A percentile compares a stretch with the other conserved stretches of the same genome.
Evolutionary conservation across 352 stramenopile species (phyloP).

Genomic region (Phytophthora fragariaefolia): DNA sequence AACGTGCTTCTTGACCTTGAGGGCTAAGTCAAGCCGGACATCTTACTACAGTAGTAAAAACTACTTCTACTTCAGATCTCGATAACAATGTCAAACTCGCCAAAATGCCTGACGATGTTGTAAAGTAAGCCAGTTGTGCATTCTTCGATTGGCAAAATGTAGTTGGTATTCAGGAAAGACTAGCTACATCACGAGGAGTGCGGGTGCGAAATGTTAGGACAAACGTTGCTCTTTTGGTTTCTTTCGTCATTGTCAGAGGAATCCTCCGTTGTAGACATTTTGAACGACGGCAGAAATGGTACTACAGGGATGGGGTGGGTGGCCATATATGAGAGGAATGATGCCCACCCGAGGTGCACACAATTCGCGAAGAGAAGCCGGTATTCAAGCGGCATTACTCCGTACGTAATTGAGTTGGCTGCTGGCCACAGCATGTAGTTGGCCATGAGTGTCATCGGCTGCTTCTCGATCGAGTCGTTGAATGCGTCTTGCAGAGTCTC

Average conservation of each 20-base stretch:
- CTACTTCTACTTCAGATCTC: too few species aligned
- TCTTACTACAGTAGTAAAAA: too few species aligned
- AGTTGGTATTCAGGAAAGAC: not conserved
- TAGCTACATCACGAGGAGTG: slow-evolving; percentile 1
- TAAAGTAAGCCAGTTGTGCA: not conserved
- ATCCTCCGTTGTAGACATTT: not conserved
- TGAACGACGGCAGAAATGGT: slow-evolving; percentile 17
- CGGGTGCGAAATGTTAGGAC: slow-evolving; percentile 1
- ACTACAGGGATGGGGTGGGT: slow-evolving; percentile 21
- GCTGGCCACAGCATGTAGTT: slow-evolving; percentile 47
- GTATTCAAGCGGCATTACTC: slow-evolving; percentile 40
- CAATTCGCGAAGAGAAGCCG: slow-evolving; percentile 41
- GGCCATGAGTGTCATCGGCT: slow-evolving; percentile 29
- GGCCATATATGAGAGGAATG: slow-evolving; percentile 43
- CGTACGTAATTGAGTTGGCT: slow-evolving; percentile 45
- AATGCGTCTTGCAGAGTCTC: slow-evolving; percentile 26
- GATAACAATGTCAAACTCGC: too few species aligned
- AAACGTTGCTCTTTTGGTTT: slow-evolving; percentile 7
- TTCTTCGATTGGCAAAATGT: not conserved
- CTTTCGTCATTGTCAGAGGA: not conserved
- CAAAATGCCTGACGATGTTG: not conserved
- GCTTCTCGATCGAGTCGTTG: slow-evolving; percentile 36
- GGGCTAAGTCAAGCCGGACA: too few species aligned
- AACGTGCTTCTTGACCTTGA: too few species aligned
- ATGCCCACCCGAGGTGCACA: slow-evolving; percentile 42